Conservation (phyloP, 2,329 filamentous ascomycete species). For the Aspergillus udagawae region DNA sequence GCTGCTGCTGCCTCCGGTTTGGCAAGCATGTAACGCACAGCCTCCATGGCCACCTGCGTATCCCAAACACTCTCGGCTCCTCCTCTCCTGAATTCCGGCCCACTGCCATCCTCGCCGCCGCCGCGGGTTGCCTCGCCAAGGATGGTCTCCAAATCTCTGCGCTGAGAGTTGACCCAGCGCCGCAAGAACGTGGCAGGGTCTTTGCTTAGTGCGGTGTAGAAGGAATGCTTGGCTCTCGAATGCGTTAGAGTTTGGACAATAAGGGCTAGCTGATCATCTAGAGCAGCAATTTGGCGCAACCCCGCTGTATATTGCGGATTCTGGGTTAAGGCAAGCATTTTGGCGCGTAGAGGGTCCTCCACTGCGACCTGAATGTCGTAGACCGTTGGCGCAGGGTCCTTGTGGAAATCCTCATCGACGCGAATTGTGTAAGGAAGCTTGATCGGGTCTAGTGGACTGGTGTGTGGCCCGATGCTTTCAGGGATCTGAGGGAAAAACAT, state of each 20-base stretch:
- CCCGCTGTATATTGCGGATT: slow-evolving; percentile 67
- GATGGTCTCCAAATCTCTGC: slow-evolving; percentile 82
- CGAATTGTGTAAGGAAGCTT: slow-evolving; percentile 89
- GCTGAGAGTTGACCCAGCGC: slow-evolving; percentile 87
- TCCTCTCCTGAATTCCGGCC: slow-evolving; percentile 43
- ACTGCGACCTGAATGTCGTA: slow-evolving; percentile 86
- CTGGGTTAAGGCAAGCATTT: slow-evolving; percentile 61
- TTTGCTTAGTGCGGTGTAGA: slow-evolving; percentile 71
- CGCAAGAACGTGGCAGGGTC: slow-evolving; percentile 82
- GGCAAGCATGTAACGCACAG: slow-evolving; percentile 58
- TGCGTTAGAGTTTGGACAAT: slow-evolving; percentile 78
- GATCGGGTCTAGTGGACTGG: slow-evolving; percentile 74
- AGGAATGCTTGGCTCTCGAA: slow-evolving; percentile 85
- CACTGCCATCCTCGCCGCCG: slow-evolving; percentile 52
- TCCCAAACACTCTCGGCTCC: slow-evolving; percentile 62
- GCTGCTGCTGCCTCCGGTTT: slow-evolving; percentile 38
- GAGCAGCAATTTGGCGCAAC: slow-evolving; percentile 68
- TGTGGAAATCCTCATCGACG: slow-evolving; percentile 79
- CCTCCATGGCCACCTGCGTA: slow-evolving; percentile 57
- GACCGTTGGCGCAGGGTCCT: slow-evolving; percentile 70
- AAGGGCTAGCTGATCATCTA: slow-evolving; percentile 83
- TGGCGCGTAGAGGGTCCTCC: slow-evolving; percentile 72
- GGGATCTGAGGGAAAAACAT: slow-evolving; percentile 84
- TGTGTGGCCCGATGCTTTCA: slow-evolving; percentile 73
- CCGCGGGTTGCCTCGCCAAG: slow-evolving; percentile 70